Conservation (phyloP, 192 early-diverging fungal genomes). For the Linnemannia elongata region DNA sequence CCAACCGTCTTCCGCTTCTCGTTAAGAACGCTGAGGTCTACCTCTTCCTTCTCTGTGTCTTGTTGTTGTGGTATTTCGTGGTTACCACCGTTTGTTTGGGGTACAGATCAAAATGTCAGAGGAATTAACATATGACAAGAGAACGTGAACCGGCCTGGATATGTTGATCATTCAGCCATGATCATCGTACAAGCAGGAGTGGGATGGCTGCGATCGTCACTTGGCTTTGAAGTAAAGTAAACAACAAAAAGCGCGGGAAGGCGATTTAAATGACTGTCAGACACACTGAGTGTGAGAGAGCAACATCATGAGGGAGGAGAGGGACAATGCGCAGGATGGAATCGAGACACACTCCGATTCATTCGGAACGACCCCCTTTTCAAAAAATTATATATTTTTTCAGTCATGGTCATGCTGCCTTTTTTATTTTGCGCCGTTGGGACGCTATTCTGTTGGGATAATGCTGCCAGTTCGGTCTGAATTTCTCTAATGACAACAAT, state of each 20-base stretch:
- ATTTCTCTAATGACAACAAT: not conserved
- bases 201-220: not conserved
- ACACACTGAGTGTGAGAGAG: not conserved
- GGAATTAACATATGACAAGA: too few relatives aligned
- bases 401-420: too few relatives aligned
- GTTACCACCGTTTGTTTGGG: not conserved
- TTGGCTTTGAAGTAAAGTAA: not conserved
- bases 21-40: too few relatives aligned
- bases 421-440: not conserved
- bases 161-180: not conserved
- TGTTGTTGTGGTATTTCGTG: too few relatives aligned
- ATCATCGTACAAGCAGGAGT: not conserved
- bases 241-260: not conserved
- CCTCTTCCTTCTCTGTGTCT: too few relatives aligned
- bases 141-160: not conserved
- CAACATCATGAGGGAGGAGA: not conserved
- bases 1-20: too few relatives aligned
- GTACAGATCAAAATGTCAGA: too few relatives aligned
- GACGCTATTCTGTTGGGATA: not conserved
- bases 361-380: slow-evolving; percentile 9
- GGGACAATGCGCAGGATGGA: not conserved
- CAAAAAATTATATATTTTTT: not conserved
- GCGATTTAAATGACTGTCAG: not conserved
- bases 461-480: not conserved
- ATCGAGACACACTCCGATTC: slow-evolving; percentile 16